Conservation (phyloP, 2,329 filamentous ascomycete species). For the Nannizziopsis arthrosporioides region DNA sequence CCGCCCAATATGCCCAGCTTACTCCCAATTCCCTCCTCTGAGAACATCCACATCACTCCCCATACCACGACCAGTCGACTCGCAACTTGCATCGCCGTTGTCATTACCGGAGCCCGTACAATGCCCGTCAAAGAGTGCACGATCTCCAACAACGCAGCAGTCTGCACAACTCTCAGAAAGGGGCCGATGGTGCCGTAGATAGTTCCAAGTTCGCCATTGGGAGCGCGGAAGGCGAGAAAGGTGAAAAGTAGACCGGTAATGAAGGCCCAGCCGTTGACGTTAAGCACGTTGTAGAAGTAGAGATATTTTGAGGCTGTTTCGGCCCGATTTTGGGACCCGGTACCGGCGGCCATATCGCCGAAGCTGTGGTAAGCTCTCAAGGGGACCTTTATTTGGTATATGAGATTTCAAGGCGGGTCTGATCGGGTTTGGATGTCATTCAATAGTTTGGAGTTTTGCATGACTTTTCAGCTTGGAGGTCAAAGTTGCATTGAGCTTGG, state of each 20-base stretch:
- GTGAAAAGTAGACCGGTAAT: slow-evolving; percentile 55
- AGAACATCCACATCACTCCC: slow-evolving; percentile 67
- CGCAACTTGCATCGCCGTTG: slow-evolving; percentile 81
- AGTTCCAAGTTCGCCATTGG: slow-evolving; percentile 18
- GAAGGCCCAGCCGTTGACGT: slow-evolving; percentile 63
- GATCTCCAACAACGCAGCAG: slow-evolving; percentile 69
- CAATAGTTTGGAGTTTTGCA: too few species aligned
- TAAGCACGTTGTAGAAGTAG: slow-evolving; percentile 71
- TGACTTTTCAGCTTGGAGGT: too few species aligned
- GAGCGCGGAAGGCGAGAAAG: slow-evolving; percentile 34
- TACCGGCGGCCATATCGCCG: too few species aligned
- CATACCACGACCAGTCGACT: slow-evolving; percentile 82
- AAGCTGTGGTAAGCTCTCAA: too few species aligned
- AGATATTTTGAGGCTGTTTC: slow-evolving; percentile 46
- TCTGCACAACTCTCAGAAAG: slow-evolving; percentile 57
- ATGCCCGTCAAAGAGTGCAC: slow-evolving; percentile 67
- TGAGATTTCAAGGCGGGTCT: too few species aligned
- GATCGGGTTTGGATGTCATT: too few species aligned
- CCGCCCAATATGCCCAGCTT: slow-evolving; percentile 39
- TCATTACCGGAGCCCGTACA: slow-evolving; percentile 73
- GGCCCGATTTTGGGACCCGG: too few species aligned
- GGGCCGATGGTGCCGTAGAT: slow-evolving; percentile 39
- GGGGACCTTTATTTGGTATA: too few species aligned
- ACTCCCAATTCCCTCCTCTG: slow-evolving; percentile 51
- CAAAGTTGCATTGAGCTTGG: too few species aligned